Evolutionary conservation across 2,329 filamentous ascomycete species (phyloP).

Genomic region (Arthrobotrys pseudoclavata): DNA sequence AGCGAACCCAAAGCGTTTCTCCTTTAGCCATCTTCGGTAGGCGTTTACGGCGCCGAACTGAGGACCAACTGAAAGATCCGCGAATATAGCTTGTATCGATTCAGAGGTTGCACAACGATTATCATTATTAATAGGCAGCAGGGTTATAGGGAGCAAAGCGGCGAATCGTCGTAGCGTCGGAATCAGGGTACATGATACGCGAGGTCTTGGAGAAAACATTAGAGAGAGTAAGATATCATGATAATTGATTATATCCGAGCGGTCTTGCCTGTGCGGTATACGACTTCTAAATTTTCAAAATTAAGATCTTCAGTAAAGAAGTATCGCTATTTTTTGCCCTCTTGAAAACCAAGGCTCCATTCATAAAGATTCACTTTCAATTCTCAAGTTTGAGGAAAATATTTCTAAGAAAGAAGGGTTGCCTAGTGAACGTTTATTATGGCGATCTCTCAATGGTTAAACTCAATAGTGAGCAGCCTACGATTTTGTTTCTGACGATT

Average conservation of each 20-base stretch:
- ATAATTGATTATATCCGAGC: neutral
- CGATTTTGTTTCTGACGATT: neutral
- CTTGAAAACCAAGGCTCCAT: conserved; percentile 44
- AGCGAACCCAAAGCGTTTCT: conserved; percentile 41
- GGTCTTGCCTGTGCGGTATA: conserved; percentile 1
- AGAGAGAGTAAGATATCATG: neutral
- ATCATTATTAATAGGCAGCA: conserved; percentile 29
- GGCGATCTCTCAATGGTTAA: conserved; percentile 34
- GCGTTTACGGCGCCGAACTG: neutral
- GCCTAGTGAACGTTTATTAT: conserved; percentile 33
- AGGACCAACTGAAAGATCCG: conserved; percentile 19
- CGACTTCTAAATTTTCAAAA: neutral
- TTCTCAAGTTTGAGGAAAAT: neutral
- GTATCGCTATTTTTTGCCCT: conserved; percentile 35
- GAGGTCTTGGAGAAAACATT: conserved; percentile 22
- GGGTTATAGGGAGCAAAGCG: neutral
- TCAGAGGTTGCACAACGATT: conserved; percentile 22
- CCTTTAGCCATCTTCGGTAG: conserved; percentile 32
- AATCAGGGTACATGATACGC: conserved; percentile 47
- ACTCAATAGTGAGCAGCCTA: conserved; percentile 12
- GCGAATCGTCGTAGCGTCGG: conserved; percentile 16
- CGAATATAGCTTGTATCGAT: conserved; percentile 23
- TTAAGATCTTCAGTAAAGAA: conserved; percentile 37
- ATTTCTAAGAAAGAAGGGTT: conserved; percentile 20
- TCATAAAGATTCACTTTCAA: conserved; percentile 10